Percentiles rank a stretch among this genome's conserved stretches.
Evolutionary conservation across 2,329 filamentous ascomycete genomes (phyloP).

Genomic region (Alternaria rosae): DNA sequence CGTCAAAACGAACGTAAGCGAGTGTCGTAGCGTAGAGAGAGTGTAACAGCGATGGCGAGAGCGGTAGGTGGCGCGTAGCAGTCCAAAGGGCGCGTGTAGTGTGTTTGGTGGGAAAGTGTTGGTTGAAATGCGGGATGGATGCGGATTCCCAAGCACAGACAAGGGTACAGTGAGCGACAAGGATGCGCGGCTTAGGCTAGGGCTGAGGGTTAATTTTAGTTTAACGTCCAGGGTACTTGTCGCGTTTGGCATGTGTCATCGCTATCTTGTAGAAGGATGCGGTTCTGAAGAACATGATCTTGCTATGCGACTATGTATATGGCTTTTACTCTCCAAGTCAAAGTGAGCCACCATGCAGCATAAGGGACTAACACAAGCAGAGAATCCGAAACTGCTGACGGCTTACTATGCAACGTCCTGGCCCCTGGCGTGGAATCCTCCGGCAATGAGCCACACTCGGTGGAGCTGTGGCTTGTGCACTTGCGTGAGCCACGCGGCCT

Average conservation of each 20-base stretch:
- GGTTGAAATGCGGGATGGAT: slow-evolving; percentile 17
- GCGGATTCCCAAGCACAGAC: slow-evolving; percentile 5
- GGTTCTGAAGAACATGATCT: neutral
- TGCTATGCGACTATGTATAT: neutral
- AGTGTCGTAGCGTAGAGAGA: slow-evolving; percentile 10
- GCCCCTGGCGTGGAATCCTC: slow-evolving; percentile 8
- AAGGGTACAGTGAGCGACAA: slow-evolving; percentile 5
- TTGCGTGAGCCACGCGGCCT: slow-evolving; percentile 4
- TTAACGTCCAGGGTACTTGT: neutral
- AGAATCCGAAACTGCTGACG: slow-evolving; percentile 15
- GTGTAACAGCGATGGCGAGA: neutral
- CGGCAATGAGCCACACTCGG: slow-evolving; percentile 12
- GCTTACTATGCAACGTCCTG: slow-evolving; percentile 9
- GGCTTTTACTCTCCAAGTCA: neutral
- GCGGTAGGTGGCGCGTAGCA: slow-evolving; percentile 2
- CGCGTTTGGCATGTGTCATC: neutral
- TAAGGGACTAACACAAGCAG: neutral
- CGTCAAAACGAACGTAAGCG: slow-evolving; percentile 9
- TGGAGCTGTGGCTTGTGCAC: slow-evolving; percentile 12
- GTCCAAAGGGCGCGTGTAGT: slow-evolving; percentile 8
- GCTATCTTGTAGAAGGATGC: neutral
- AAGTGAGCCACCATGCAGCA: neutral
- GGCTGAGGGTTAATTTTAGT: slow-evolving; percentile 8
- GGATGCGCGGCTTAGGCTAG: slow-evolving; percentile 14
- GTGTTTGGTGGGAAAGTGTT: slow-evolving; percentile 8